These are phyloP conservation scores for Copromyces sp. DNA, from an alignment of 495 filamentous ascomycete species.

Conservation along the genomic window DNA sequence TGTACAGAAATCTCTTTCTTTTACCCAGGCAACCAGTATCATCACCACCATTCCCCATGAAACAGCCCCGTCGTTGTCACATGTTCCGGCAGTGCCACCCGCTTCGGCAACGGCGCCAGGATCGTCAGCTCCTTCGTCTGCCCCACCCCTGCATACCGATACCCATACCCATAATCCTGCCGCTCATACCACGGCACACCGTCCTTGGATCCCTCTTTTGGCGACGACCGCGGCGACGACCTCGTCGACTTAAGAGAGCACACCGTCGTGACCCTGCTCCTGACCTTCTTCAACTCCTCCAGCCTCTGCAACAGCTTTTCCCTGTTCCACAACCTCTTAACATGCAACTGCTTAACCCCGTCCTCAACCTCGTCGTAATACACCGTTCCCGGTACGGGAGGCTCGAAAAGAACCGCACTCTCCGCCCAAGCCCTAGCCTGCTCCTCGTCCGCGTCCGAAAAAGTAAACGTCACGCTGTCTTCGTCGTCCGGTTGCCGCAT, in stretches of 20 bases:
- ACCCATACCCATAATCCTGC: background rate
- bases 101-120: background rate
- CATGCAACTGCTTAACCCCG: conserved; percentile 18
- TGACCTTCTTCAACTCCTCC: conserved; percentile 11
- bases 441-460: conserved; percentile 10
- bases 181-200: background rate
- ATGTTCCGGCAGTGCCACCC: background rate
- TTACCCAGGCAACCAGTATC: background rate
- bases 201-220: background rate
- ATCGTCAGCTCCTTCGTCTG: conserved; percentile 3
- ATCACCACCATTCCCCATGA: background rate
- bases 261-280: background rate
- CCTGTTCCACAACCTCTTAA: conserved; percentile 21
- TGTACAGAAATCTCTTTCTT: background rate
- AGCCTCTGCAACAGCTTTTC: conserved; percentile 10
- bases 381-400: background rate
- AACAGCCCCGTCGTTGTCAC: background rate
- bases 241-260: background rate
- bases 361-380: conserved; percentile 2
- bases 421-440: conserved; percentile 17
- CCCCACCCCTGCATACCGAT: background rate
- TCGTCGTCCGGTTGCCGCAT: conserved; percentile 27
- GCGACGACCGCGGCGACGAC: background rate
- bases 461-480: conserved; percentile 23
- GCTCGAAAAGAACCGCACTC: conserved; percentile 19